phyloP scores from a whole-genome alignment of 768 basidiomycete species.

The Favolaschia claudopus region DNA sequence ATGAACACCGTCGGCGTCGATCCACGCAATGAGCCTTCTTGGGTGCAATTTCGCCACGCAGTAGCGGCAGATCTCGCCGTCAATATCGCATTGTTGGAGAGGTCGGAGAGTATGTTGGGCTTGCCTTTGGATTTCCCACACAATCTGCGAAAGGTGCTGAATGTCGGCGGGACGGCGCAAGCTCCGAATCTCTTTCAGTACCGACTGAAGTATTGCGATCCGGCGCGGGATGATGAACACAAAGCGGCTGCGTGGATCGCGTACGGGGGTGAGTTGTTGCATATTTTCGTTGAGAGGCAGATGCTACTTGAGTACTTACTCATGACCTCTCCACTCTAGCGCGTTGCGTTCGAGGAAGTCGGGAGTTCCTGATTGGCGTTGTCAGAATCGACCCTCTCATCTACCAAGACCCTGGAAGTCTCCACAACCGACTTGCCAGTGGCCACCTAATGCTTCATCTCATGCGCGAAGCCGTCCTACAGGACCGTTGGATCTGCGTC shows the following conservation, averaged over 20 bases:
- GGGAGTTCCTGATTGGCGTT: neutral
- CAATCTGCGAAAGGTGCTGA: neutral
- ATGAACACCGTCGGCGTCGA: too few species aligned
- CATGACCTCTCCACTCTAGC: neutral
- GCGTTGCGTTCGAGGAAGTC: neutral
- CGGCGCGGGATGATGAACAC: neutral
- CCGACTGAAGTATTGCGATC: neutral
- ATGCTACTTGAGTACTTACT: neutral
- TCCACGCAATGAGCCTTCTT: too few species aligned
- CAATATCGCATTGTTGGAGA: too few species aligned
- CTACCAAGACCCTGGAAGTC: neutral
- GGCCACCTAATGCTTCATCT: neutral
- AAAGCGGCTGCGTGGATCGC: neutral
- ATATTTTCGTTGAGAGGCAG: too few species aligned
- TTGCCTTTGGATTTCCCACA: neutral
- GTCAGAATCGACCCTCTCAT: neutral
- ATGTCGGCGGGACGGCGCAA: neutral
- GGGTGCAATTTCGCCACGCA: too few species aligned
- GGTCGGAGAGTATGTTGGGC: too few species aligned
- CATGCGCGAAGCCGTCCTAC: neutral
- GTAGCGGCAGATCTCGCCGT: too few species aligned
- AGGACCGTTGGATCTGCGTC: neutral
- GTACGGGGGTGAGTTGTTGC: neutral
- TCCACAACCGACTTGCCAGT: neutral
- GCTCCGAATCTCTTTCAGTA: neutral